Evolutionary conservation across 164 flowering plant genomes (phyloP), one percentile per base, ranked within the genome.

Genomic region (Stephania japonica): DNA sequence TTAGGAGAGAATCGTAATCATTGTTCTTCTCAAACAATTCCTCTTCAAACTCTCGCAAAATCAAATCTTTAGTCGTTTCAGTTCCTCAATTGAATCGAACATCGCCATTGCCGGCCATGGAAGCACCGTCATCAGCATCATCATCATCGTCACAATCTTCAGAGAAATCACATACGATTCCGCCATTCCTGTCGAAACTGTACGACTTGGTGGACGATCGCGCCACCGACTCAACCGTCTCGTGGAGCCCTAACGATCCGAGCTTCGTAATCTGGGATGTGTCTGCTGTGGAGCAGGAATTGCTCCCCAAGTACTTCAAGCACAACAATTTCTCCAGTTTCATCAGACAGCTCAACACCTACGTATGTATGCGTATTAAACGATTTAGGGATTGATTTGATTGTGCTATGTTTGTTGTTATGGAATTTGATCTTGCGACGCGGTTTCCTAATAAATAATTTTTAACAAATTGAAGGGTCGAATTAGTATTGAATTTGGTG

Each of bases 271-370:
- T 87, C 5, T 79, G 77, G 85, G 84, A 87, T 56, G 75, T 77
- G 78, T 81, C 81, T 42, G 67, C 74, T 44, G 82, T 87, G 73
- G 75, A 84, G 14, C 77, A 72, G 32, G 76, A 68, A 1, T 78
- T 87, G 78, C 81, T 87, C 16, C 86, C 88, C n/a, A 81, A 72
- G 65, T 84, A 78, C 70, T 87, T 85, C 80, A 87, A 87, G 78
- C 90, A 88, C 75, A 76, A 75, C 53, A 88, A 88, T 70, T 84
- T 83, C 79, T 85, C 91, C 21, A 86, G 89, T 72, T 88, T 88
- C 81, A 82, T 86, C 83, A 67, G 91, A 67, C 91, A 88, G n/a
- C 87, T 88, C 71, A 86, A 86, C 32, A 85, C 83, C 70, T 88
- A 88, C 79, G 91, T 87, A 43, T 78, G 84, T 32, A 32, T 32